A percentile compares a stretch with the other conserved stretches of the same genome.
Evolutionary conservation across 1,139 yeast species (phyloP).

Genomic region (Candida glucosophila): DNA sequence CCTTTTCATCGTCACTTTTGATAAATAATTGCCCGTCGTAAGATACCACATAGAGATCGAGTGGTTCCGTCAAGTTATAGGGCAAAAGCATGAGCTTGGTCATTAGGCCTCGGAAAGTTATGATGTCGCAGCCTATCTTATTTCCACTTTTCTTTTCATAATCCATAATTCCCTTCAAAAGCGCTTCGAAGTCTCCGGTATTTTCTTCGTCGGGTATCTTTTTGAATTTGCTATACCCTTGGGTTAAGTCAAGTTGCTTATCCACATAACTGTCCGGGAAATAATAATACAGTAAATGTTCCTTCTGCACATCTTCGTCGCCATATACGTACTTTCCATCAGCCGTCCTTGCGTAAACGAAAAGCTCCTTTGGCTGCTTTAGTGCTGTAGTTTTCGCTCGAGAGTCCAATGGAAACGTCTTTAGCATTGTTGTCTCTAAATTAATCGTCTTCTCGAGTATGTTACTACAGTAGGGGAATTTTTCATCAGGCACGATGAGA

Average conservation of each 20-base stretch:
- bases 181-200: slow-evolving; percentile 48
- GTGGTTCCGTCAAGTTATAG: slow-evolving; percentile 43
- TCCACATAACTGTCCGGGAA: slow-evolving; percentile 62
- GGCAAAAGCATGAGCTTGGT: slow-evolving; percentile 59
- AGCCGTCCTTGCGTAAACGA: slow-evolving; percentile 47
- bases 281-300: slow-evolving; percentile 54
- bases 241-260: slow-evolving; percentile 46
- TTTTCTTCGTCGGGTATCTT: slow-evolving; percentile 46
- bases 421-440: no score
- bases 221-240: slow-evolving; percentile 54
- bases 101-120: slow-evolving; percentile 82
- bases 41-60: slow-evolving; percentile 54
- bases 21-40: slow-evolving; percentile 84
- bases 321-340: slow-evolving; percentile 37
- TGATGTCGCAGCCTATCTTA: slow-evolving; percentile 52
- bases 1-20: slow-evolving; percentile 45
- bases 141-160: slow-evolving; percentile 44
- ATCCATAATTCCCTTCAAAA: slow-evolving; percentile 45
- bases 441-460: no score
- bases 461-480: no score
- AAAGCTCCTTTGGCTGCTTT: slow-evolving; percentile 69
- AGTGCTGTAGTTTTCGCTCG: slow-evolving; percentile 47
- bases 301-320: slow-evolving; percentile 37
- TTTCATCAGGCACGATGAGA: no score
- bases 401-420: slow-evolving; percentile 35